These are phyloP conservation scores for Medicago arabica DNA, from an alignment of 306 rosid genomes.

Conservation along the genomic window DNA sequence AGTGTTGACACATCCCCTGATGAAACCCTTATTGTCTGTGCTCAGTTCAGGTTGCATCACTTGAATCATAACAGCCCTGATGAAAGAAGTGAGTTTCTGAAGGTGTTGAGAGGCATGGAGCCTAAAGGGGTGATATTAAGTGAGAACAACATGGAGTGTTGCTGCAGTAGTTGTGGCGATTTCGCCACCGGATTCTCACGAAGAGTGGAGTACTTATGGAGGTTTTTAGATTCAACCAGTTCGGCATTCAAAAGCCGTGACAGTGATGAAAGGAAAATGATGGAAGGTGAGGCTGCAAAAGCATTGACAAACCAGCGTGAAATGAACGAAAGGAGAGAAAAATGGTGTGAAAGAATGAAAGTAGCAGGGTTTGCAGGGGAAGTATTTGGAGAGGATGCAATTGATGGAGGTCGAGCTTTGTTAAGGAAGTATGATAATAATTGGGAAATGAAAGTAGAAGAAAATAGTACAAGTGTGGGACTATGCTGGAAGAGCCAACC, in stretches of 20 bases:
- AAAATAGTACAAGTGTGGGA: conserved; percentile 60
- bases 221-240: conserved; percentile 85
- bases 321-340: conserved; percentile 82
- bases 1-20: conserved; percentile 48
- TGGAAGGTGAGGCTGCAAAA: conserved; percentile 94
- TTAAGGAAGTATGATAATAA: conserved; percentile 81
- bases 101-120: conserved; percentile 56
- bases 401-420: conserved; percentile 80
- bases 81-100: conserved; percentile 70
- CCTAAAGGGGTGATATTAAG: conserved; percentile 78
- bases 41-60: conserved; percentile 81
- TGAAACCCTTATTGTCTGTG: conserved; percentile 76
- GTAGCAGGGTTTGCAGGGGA: conserved; percentile 66
- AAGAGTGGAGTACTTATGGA: conserved; percentile 77
- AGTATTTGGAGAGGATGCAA: conserved; percentile 65
- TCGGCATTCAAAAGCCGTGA: conserved; percentile 78
- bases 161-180: conserved; percentile 75
- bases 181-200: conserved; percentile 60
- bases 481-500: conserved; percentile 86
- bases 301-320: conserved; percentile 63
- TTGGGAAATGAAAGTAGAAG: conserved; percentile 89
- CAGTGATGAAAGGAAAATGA: conserved; percentile 77
- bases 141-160: conserved; percentile 81
- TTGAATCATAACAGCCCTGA: conserved; percentile 65
- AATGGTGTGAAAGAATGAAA: conserved; percentile 87